Percentiles rank a stretch among this genome's conserved stretches.
phyloP scores from a whole-genome alignment of 2,329 filamentous ascomycete species.

The Ascochyta koolunga region DNA sequence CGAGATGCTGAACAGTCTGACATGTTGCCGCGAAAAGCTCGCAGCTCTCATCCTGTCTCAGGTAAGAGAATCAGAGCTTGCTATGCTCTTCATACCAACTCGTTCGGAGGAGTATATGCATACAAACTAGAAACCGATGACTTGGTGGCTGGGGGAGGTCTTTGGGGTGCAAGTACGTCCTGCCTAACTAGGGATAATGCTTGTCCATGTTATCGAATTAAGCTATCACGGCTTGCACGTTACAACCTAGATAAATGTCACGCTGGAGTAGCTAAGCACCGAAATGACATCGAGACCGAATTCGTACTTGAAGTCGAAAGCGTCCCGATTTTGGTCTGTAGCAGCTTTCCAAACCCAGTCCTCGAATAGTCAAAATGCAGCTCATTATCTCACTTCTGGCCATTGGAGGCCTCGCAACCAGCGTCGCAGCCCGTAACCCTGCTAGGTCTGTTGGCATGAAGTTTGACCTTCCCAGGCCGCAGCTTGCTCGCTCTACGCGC shows the following conservation, averaged over 20 bases:
- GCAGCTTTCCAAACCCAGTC: conserved; percentile 7
- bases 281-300: conserved; percentile 14
- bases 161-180: conserved; percentile 17
- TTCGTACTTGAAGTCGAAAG: conserved; percentile 10
- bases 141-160: conserved; percentile 5
- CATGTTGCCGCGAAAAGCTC: background rate
- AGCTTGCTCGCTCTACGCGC: conserved; percentile 27
- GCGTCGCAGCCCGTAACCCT: conserved; percentile 35
- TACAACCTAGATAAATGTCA: conserved; percentile 18
- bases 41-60: background rate
- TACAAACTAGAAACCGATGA: conserved; percentile 5
- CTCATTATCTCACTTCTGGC: conserved; percentile 39
- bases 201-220: background rate
- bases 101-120: background rate
- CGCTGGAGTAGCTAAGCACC: conserved; percentile 4
- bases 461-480: conserved; percentile 34
- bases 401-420: conserved; percentile 34
- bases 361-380: conserved; percentile 31
- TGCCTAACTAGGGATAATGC: conserved; percentile 28
- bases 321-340: background rate
- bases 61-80: too few species aligned
- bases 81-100: background rate
- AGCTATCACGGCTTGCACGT: conserved; percentile 16
- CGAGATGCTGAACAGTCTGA: background rate
- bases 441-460: conserved; percentile 39